Percentiles rank a stretch among this genome's conserved stretches.
Conservation (phyloP, 805 yeast genomes). For the Saturnispora zaruensis region DNA sequence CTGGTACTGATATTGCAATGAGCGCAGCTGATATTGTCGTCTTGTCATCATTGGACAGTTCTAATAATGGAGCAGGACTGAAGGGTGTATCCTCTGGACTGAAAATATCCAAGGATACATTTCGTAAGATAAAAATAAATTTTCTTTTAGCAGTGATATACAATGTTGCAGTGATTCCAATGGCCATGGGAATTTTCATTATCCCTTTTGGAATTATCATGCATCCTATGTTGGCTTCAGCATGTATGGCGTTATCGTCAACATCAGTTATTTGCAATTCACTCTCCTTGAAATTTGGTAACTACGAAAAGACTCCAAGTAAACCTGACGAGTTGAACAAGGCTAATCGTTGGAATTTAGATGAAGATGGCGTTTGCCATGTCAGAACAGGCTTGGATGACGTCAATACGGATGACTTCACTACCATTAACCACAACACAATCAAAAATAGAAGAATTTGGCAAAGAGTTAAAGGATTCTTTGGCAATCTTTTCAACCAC, state of each 20-base stretch:
- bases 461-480: background rate
- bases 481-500: background rate
- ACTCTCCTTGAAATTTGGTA: slow-evolving; percentile 62
- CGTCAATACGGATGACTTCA: slow-evolving; percentile 3
- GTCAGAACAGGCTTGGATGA: background rate
- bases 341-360: background rate
- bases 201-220: slow-evolving; percentile 66
- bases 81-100: slow-evolving; percentile 50
- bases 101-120: slow-evolving; percentile 62
- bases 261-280: slow-evolving; percentile 83
- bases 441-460: background rate
- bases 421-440: background rate
- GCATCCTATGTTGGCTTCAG: slow-evolving; percentile 84
- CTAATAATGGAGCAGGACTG: slow-evolving; percentile 12
- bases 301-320: slow-evolving; percentile 9
- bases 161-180: slow-evolving; percentile 77
- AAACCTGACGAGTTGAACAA: background rate
- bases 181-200: slow-evolving; percentile 86
- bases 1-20: slow-evolving; percentile 93
- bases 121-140: slow-evolving; percentile 67
- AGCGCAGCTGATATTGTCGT: slow-evolving; percentile 94
- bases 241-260: slow-evolving; percentile 90
- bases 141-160: slow-evolving; percentile 83
- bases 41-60: slow-evolving; percentile 32
- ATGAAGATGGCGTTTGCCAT: background rate